A percentile compares a stretch with the other conserved stretches of the same genome.
Evolutionary conservation across 768 basidiomycete species (phyloP).

Genomic region (Trametes cinnabarina): DNA sequence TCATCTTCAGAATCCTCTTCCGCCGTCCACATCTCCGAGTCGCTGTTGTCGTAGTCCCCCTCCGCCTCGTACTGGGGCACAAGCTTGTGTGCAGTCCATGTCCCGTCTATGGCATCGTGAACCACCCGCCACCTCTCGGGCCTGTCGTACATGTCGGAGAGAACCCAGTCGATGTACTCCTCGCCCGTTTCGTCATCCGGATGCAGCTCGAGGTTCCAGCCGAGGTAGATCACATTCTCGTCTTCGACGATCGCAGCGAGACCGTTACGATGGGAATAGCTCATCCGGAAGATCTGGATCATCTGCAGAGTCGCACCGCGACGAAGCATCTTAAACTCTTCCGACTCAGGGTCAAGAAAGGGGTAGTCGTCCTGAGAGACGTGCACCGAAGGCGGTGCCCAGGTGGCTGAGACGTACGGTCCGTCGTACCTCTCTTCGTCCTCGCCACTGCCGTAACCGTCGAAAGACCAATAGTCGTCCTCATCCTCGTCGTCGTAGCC

Average conservation of each 20-base stretch:
- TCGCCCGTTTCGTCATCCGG: conserved; percentile 42
- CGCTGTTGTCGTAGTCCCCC: conserved; percentile 35
- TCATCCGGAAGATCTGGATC: conserved; percentile 54
- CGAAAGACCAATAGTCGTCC: conserved; percentile 30
- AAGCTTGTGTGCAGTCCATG: conserved; percentile 42
- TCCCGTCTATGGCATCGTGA: conserved; percentile 37
- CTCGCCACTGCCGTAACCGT: conserved; percentile 27
- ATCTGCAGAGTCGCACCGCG: conserved; percentile 61
- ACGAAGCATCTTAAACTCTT: conserved; percentile 45
- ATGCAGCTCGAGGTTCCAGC: conserved; percentile 62
- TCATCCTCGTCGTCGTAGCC: conserved; percentile 29
- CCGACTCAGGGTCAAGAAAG: conserved; percentile 33
- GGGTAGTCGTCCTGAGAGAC: conserved; percentile 37
- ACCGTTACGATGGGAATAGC: conserved; percentile 54
- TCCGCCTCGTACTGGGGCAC: conserved; percentile 34
- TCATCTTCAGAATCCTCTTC: conserved; percentile 10
- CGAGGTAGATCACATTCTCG: conserved; percentile 52
- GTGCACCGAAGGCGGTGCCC: conserved; percentile 54
- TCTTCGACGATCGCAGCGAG: conserved; percentile 43
- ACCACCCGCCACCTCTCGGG: conserved; percentile 45
- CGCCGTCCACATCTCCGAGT: conserved; percentile 41
- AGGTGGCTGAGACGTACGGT: conserved; percentile 45
- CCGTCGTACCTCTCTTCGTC: conserved; percentile 37
- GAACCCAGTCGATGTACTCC: conserved; percentile 39
- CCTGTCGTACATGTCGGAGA: conserved; percentile 39